phyloP scores from a whole-genome alignment of 2,329 filamentous ascomycete species.

The Microcera coccophila region DNA sequence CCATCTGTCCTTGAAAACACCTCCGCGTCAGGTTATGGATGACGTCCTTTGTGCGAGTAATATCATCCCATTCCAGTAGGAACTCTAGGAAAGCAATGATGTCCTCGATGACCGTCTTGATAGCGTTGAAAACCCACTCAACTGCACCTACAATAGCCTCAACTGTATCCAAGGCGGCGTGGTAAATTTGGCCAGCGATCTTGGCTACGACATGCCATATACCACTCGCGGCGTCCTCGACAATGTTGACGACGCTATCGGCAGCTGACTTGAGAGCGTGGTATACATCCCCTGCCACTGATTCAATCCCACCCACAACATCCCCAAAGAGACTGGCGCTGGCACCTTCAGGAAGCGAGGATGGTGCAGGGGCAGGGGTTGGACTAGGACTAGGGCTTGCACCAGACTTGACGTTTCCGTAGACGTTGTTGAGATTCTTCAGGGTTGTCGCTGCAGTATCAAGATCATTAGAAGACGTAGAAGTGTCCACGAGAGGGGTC shows the following conservation, averaged over 20 bases:
- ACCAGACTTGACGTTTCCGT: background rate
- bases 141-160: conserved; percentile 1
- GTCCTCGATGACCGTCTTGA: background rate
- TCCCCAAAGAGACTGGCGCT: background rate
- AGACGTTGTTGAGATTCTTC: background rate
- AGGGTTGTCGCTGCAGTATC: background rate
- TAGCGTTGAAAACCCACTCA: background rate
- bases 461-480: background rate
- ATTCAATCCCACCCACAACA: background rate
- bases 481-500: background rate
- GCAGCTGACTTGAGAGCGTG: background rate
- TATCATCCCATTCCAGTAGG: conserved; percentile 1
- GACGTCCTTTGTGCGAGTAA: background rate
- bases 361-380: background rate
- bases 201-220: conserved; percentile 2
- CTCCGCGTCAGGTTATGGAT: background rate
- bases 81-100: background rate
- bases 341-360: background rate
- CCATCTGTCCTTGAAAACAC: background rate
- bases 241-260: background rate
- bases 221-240: background rate
- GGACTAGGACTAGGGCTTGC: background rate
- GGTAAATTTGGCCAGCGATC: background rate
- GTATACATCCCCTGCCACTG: background rate
- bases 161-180: conserved; percentile 1